Conservation (phyloP, 306 rosid genomes). For the Hippophae gyantsensis region DNA sequence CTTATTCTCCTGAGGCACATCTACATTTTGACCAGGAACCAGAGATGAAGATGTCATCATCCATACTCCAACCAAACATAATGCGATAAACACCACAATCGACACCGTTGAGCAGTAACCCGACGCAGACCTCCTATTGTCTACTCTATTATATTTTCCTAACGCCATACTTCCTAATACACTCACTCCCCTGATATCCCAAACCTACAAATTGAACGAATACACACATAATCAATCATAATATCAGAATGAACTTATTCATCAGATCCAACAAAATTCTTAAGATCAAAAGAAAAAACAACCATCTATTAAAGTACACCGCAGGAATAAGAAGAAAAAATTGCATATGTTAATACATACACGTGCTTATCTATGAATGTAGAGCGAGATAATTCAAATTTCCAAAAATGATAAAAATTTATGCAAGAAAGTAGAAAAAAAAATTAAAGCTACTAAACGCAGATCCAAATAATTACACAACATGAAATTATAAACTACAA, state of each 20-base stretch:
- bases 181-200: conserved; percentile 16
- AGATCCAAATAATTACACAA: too few relatives aligned
- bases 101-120: conserved; percentile 79
- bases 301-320: too few relatives aligned
- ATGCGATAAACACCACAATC: conserved; percentile 72
- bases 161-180: conserved; percentile 46
- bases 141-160: conserved; percentile 64
- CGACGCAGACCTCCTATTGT: conserved; percentile 49
- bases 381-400: too few relatives aligned
- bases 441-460: too few relatives aligned
- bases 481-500: too few relatives aligned
- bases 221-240: neutral
- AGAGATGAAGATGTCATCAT: conserved; percentile 86
- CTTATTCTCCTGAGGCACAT: conserved; percentile 29
- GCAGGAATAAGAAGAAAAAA: too few relatives aligned
- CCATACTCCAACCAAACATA: conserved; percentile 89
- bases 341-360: too few relatives aligned
- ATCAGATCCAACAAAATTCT: conserved; percentile 9
- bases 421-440: too few relatives aligned
- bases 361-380: too few relatives aligned
- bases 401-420: too few relatives aligned
- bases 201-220: conserved; percentile 23
- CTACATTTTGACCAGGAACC: conserved; percentile 66
- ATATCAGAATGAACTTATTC: neutral
- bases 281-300: too few relatives aligned